Evolutionary conservation across 2,329 filamentous ascomycete genomes (phyloP).

Genomic region (Sporothrix sp.): DNA sequence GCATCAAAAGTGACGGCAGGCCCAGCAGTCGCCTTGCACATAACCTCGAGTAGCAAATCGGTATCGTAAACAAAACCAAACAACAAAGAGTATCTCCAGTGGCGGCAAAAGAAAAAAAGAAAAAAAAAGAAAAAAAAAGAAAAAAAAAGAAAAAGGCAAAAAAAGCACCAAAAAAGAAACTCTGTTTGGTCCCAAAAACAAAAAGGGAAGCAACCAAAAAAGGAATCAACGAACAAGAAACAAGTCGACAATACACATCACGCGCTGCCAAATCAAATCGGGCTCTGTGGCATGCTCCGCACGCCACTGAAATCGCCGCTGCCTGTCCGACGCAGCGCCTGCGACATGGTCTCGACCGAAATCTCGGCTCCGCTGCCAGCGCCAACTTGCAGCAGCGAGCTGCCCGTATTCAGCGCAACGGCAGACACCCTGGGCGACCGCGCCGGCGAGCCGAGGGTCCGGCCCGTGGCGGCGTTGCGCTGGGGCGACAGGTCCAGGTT

Average conservation of each 20-base stretch:
- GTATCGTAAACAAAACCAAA: slow-evolving; percentile 10
- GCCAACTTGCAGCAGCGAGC: not conserved
- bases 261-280: slow-evolving; percentile 26
- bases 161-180: not conserved
- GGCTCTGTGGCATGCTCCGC: slow-evolving; percentile 49
- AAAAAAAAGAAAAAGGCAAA: not conserved
- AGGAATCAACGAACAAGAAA: not conserved
- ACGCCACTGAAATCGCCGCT: slow-evolving; percentile 63
- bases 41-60: slow-evolving; percentile 12
- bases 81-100: no score
- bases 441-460: slow-evolving; percentile 50
- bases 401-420: slow-evolving; percentile 17
- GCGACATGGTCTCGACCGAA: slow-evolving; percentile 87
- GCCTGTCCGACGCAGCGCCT: slow-evolving; percentile 74
- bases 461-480: slow-evolving; percentile 27
- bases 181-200: no score
- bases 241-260: not conserved
- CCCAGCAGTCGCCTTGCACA: no score
- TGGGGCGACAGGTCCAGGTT: slow-evolving; percentile 61
- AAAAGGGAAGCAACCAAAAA: not conserved
- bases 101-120: not conserved
- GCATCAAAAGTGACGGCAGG: not conserved
- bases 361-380: slow-evolving; percentile 50
- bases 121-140: not conserved
- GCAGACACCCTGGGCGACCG: slow-evolving; percentile 17